phyloP scores from a whole-genome alignment of 371 early-diverging fungal species.

The Chytridium lagenaria region DNA sequence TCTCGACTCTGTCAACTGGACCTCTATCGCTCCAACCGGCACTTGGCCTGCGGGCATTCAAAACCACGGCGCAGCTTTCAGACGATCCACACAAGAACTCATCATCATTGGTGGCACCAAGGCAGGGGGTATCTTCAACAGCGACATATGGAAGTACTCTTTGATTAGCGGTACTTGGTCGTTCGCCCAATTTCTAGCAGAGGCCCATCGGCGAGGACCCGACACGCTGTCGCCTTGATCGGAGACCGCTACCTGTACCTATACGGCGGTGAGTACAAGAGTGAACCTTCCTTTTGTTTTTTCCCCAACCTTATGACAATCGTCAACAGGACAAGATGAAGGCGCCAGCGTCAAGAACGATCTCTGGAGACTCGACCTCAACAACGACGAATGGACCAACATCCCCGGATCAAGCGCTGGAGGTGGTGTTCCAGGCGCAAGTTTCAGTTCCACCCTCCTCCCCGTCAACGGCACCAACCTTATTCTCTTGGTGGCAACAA shows the following conservation, averaged over 20 bases:
- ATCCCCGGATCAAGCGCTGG: neutral
- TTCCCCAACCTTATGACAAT: neutral
- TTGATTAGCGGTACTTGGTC: slow-evolving; percentile 4
- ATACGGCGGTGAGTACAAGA: slow-evolving; percentile 16
- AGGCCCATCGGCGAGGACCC: slow-evolving; percentile 15
- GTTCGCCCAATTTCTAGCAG: neutral
- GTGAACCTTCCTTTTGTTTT: neutral
- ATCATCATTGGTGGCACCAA: slow-evolving; percentile 23
- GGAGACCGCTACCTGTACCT: slow-evolving; percentile 13
- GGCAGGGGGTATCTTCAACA: neutral
- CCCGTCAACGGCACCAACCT: slow-evolving; percentile 28
- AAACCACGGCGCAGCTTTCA: slow-evolving; percentile 22
- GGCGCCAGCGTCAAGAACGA: slow-evolving; percentile 12
- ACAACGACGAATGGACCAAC: slow-evolving; percentile 11
- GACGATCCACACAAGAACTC: slow-evolving; percentile 11
- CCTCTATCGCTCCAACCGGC: slow-evolving; percentile 1
- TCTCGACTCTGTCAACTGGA: slow-evolving; percentile 17
- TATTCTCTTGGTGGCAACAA: slow-evolving; percentile 28
- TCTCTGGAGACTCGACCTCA: slow-evolving; percentile 27
- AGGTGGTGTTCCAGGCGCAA: neutral
- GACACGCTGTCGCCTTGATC: slow-evolving; percentile 12
- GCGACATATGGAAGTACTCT: slow-evolving; percentile 19
- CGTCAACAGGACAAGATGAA: slow-evolving; percentile 31
- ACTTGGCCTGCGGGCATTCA: slow-evolving; percentile 11
- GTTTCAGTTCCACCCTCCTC: neutral